These are phyloP conservation scores for Yamadazyma takamatsuzukensis DNA, from an alignment of 805 yeast species.

Conservation along the genomic window DNA sequence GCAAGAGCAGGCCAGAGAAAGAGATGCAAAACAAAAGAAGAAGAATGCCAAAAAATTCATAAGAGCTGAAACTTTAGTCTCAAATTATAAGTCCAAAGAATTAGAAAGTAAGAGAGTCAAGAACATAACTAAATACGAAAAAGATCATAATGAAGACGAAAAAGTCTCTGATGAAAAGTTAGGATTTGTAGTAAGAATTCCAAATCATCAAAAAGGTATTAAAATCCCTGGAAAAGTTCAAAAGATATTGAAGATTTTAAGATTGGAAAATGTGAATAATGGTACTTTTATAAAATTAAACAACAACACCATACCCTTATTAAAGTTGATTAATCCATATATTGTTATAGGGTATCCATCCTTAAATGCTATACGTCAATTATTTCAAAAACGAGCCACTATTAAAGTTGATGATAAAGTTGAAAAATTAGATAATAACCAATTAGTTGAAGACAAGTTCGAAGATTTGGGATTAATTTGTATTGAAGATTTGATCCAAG, in stretches of 20 bases:
- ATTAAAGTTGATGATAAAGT: constrained; percentile 41
- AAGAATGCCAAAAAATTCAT: constrained; percentile 53
- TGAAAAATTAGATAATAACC: constrained; percentile 66
- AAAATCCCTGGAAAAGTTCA: constrained; percentile 63
- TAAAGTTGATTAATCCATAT: constrained; percentile 69
- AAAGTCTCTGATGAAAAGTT: constrained; percentile 37
- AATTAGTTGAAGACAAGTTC: constrained; percentile 66
- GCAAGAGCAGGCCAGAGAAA: constrained; percentile 59
- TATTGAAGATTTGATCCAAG: constrained; percentile 77
- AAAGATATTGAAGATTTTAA: constrained; percentile 56
- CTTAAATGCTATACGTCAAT: constrained; percentile 64
- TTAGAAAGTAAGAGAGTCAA: constrained; percentile 68
- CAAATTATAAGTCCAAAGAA: constrained; percentile 59
- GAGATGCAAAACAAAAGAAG: constrained; percentile 41
- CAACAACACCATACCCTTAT: constrained; percentile 53
- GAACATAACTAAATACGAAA: constrained; percentile 58
- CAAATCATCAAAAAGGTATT: constrained; percentile 56
- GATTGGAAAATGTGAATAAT: constrained; percentile 56
- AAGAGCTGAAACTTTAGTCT: constrained; percentile 72
- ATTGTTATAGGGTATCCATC: constrained; percentile 73
- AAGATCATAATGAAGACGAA: constrained; percentile 16
- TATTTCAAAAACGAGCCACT: constrained; percentile 75
- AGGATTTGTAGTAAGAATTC: constrained; percentile 63
- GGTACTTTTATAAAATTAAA: constrained; percentile 73
- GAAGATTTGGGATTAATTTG: constrained; percentile 66